Conservation (phyloP, 441 rosid genomes). For the Euphorbia schlechtendalii region DNA sequence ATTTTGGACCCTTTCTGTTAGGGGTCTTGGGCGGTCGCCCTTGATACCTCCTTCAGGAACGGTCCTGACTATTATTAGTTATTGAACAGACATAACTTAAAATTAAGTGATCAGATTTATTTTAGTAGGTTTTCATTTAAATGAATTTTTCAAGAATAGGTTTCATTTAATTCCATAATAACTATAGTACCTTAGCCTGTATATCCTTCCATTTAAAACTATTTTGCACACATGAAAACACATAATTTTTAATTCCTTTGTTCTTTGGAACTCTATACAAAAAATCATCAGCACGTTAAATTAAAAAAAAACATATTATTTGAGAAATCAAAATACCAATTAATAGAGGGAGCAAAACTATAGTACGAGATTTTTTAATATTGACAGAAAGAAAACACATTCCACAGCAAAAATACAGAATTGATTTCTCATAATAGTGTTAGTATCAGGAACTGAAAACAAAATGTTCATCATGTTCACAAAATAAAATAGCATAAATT, state of each 20-base stretch:
- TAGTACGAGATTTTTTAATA: no score
- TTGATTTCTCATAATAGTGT: conserved; percentile 11
- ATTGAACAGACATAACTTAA: not conserved
- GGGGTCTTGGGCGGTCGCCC: no score
- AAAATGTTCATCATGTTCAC: no score
- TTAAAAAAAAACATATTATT: no score
- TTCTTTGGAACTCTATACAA: no score
- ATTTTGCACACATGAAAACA: not conserved
- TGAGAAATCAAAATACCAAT: no score
- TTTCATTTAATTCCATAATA: not conserved
- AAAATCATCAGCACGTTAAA: no score
- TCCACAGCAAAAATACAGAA: conserved; percentile 16
- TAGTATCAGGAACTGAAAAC: conserved; percentile 17
- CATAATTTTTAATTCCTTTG: no score
- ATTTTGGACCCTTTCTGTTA: no score
- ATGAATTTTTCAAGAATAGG: not conserved
- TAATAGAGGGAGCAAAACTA: not conserved
- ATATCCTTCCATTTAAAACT: not conserved
- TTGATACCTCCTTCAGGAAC: no score
- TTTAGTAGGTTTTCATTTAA: not conserved
- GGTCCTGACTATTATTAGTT: no score
- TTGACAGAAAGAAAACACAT: conserved; percentile 6
- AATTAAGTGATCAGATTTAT: not conserved
- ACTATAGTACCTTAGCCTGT: not conserved
- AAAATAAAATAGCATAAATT: no score